Evolutionary conservation across 805 yeast species (phyloP).

Genomic region (Zygosaccharomyces kombuchaensis): DNA sequence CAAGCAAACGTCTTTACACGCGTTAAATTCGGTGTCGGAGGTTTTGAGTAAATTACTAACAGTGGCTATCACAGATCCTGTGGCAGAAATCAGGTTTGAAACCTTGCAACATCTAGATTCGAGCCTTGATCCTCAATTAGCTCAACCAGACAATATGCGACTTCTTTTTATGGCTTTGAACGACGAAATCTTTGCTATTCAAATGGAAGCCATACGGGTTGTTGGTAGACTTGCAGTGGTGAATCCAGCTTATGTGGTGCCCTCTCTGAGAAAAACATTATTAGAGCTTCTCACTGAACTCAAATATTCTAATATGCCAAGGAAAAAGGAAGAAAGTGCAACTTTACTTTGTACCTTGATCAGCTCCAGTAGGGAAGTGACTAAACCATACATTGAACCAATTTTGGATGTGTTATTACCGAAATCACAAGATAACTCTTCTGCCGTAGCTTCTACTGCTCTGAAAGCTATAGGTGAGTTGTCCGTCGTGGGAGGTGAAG

Average conservation of each 20-base stretch:
- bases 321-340: constrained; percentile 85
- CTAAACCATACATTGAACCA: constrained; percentile 87
- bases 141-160: constrained; percentile 89
- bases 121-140: constrained; percentile 82
- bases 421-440: constrained; percentile 62
- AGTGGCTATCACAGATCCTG: constrained; percentile 83
- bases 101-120: constrained; percentile 69
- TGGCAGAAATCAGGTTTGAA: constrained; percentile 77
- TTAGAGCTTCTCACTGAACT: constrained; percentile 81
- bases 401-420: constrained; percentile 82
- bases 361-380: constrained; percentile 71
- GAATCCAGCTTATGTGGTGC: constrained; percentile 94
- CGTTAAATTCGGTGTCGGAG: constrained; percentile 77
- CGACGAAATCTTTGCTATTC: constrained; percentile 82
- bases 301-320: constrained; percentile 71
- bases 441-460: constrained; percentile 83
- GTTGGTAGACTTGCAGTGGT: constrained; percentile 80
- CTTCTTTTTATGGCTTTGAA: constrained; percentile 82
- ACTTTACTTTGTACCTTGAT: constrained; percentile 67
- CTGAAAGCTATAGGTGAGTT: constrained; percentile 86
- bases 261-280: constrained; percentile 80
- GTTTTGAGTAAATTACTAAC: constrained; percentile 77
- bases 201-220: constrained; percentile 70
- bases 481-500: constrained; percentile 84
- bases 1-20: constrained; percentile 72